Evolutionary conservation across 306 rosid genomes (phyloP), one percentile per base, ranked within the genome.

Genomic region (Sindora glabra): DNA sequence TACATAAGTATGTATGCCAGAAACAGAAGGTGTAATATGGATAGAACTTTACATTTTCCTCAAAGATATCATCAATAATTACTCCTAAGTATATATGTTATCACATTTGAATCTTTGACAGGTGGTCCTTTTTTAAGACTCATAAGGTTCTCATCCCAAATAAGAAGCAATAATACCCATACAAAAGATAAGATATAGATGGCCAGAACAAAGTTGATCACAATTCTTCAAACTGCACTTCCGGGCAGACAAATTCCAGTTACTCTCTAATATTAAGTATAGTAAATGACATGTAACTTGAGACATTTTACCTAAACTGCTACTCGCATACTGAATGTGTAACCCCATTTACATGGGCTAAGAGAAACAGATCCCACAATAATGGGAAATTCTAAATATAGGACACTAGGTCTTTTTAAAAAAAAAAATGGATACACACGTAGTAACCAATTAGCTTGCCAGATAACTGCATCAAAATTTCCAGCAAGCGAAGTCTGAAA

Each of bases 401-500:
- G 10, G 10, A 53, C 52, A 25, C 1, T 23, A 24, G 52, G 45
- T n/a, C n/a, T n/a, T n/a, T n/a, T n/a, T n/a, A n/a, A n/a, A n/a
- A n/a, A n/a, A n/a, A n/a, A n/a, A n/a, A n/a, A n/a, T n/a, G n/a
- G n/a, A n/a, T n/a, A n/a, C n/a, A n/a, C n/a, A n/a, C n/a, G n/a
- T n/a, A n/a, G n/a, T n/a, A n/a, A n/a, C n/a, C n/a, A n/a, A n/a
- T n/a, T n/a, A n/a, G n/a, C n/a, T n/a, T n/a, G n/a, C n/a, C n/a
- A n/a, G n/a, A n/a, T n/a, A n/a, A n/a, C n/a, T n/a, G n/a, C n/a
- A n/a, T n/a, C n/a, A n/a, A n/a, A 23, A 37, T 39, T 67, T 16
- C 48, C 44, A 46, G 45, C 66, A 59, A 46, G 45, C 19, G 52
- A 21, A 21, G 51, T 19, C 69, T 48, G 44, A 17, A 45, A 61